Base-by-base conservation (phyloP, 164 flowering plant species). In the Nymphaea thermarum region DNA sequence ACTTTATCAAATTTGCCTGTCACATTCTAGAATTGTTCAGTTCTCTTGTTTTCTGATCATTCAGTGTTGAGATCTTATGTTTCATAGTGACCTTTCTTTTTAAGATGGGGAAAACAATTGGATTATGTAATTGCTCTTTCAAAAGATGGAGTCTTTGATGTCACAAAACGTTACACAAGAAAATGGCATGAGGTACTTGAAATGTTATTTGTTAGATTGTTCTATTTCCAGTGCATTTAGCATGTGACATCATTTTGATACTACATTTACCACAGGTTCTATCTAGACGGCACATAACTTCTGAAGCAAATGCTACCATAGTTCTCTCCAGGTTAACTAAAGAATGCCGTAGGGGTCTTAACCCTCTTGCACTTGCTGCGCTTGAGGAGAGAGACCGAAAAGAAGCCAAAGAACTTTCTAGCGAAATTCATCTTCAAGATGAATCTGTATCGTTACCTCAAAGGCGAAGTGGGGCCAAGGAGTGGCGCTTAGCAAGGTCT, bases 151-250 rank as follows among this genome's bases (percentile, higher is more conserved):
- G 88, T 90, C 45, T 77, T 77, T 80, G 99, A 94, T 83, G 97
- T 91, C 72, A 88, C 99, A 44, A 90, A 87, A 73, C 99, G 97
- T 57, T 94, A 94, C 79, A 94, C 99, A 71, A 86, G 84, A 80
- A 91, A 90, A 72, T 94, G 99, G 99, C 89, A 78, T 73, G 97
- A 94, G 93, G 99, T 94, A 80, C 0, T n/a, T n/a, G 42, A 4
- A 8, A 61, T 6, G 2, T 61, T 36, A 11, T 8, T 43, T 11
- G 2, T 53, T 16, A 71, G 7, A 44, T 36, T 25, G 2, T 43
- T 59, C 41, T 70, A 41, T 62, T 43, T 43, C 43, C 43, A 62
- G 42, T n/a, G 2, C 7, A n/a, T 36, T 6, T 61, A 36, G 44
- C 53, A 6, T 8, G 4, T 25, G 36, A 25, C 36, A 25, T 43